Evolutionary conservation across 495 filamentous ascomycete genomes (phyloP).

Genomic region (Penicillium turbatum): DNA sequence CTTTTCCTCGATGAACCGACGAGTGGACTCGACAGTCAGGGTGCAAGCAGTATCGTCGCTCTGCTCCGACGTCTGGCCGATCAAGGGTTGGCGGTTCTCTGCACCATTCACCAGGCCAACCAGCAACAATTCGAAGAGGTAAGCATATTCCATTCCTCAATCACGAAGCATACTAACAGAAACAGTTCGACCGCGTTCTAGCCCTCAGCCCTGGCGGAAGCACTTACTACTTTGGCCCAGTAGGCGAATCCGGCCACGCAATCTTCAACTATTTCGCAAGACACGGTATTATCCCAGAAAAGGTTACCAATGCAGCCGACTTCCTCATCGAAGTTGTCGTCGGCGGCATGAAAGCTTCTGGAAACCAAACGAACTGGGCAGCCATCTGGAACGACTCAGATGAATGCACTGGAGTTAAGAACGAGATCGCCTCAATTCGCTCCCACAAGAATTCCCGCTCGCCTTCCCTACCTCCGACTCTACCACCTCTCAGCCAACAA

Average conservation of each 20-base stretch:
- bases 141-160: slow-evolving; percentile 24
- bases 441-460: slow-evolving; percentile 40
- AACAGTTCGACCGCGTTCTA: slow-evolving; percentile 65
- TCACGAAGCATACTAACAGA: slow-evolving; percentile 53
- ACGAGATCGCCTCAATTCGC: slow-evolving; percentile 56
- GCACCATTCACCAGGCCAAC: slow-evolving; percentile 70
- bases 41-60: slow-evolving; percentile 65
- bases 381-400: slow-evolving; percentile 71
- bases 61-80: slow-evolving; percentile 67
- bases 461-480: slow-evolving; percentile 52
- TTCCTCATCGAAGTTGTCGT: slow-evolving; percentile 88
- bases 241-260: slow-evolving; percentile 49
- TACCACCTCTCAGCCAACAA: slow-evolving; percentile 64
- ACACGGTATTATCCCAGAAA: slow-evolving; percentile 34
- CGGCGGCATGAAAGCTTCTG: slow-evolving; percentile 61
- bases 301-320: slow-evolving; percentile 70
- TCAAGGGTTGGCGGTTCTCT: slow-evolving; percentile 57
- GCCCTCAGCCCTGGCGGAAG: slow-evolving; percentile 61
- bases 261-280: slow-evolving; percentile 53
- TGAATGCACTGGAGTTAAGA: slow-evolving; percentile 64
- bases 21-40: slow-evolving; percentile 70
- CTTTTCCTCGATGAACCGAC: slow-evolving; percentile 72
- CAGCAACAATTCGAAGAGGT: slow-evolving; percentile 78
- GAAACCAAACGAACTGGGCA: slow-evolving; percentile 65
- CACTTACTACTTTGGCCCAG: slow-evolving; percentile 65